These are phyloP conservation scores for Phlyctochytrium planicorne DNA, from an alignment of 192 early-diverging fungal genomes.

Conservation along the genomic window DNA sequence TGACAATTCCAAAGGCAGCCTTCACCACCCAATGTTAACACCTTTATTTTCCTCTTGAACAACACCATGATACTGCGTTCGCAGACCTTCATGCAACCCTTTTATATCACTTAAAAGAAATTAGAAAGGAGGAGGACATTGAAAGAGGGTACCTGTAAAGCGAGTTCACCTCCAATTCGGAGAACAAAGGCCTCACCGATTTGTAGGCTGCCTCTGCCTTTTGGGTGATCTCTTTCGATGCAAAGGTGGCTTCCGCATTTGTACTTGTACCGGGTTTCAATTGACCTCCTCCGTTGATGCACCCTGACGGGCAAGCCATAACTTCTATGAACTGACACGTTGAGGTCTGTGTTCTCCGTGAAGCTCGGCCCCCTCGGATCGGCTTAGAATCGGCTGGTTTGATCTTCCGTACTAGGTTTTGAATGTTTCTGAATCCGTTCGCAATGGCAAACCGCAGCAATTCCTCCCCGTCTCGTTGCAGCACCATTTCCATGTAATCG, in stretches of 20 bases:
- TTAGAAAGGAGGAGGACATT: too few species aligned
- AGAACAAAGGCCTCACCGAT: conserved; percentile 43
- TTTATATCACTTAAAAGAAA: too few species aligned
- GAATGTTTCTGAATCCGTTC: conserved; percentile 97
- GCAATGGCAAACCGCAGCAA: conserved; percentile 79
- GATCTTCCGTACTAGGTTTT: conserved; percentile 96
- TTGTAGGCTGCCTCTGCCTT: conserved; percentile 69
- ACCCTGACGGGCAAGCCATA: conserved; percentile 96
- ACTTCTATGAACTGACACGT: conserved; percentile 84
- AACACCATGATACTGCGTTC: not conserved
- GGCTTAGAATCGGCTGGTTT: conserved; percentile 48
- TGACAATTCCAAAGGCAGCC: too few species aligned
- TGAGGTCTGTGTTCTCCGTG: not conserved
- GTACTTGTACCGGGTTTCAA: conserved; percentile 51
- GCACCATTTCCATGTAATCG: conserved; percentile 72
- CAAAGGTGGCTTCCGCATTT: conserved; percentile 17
- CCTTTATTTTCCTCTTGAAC: not conserved
- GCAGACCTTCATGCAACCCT: too few species aligned
- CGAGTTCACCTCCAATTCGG: too few species aligned
- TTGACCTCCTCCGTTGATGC: conserved; percentile 98
- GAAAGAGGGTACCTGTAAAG: too few species aligned
- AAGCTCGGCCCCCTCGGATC: conserved; percentile 9
- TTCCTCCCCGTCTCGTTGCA: conserved; percentile 18
- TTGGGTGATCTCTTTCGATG: conserved; percentile 74
- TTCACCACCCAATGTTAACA: too few species aligned